Evolutionary conservation across 768 basidiomycete species (phyloP), one percentile per base, ranked within the genome.

Genomic region (Panus rudis): DNA sequence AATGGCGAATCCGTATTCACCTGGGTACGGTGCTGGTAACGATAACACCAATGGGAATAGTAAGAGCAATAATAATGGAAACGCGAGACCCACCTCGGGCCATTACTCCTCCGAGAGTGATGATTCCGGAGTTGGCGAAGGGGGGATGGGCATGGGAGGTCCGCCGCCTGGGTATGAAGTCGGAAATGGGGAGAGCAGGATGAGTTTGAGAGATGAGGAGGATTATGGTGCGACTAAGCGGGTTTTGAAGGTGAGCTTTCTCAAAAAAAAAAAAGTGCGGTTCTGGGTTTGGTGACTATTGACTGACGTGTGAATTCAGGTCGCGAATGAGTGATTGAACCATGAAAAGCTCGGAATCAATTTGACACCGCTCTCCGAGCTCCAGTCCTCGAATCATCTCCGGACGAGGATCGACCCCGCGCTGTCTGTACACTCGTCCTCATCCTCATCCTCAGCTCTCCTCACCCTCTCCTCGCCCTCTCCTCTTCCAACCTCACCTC

Each of bases 161-260:
- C 19, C 24, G 17, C 27, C 22, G 20, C 35, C 33, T 6, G 33
- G 16, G 40, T 51, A 55, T 26, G 32, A 22, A 13, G 19, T 52
- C 22, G 56, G 43, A n/a, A 52, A 52, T 20, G 52, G 57, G 5
- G 58, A 61, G 4, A 44, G 46, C 27, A 48, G 56, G 14, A 37
- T 39, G 49, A 63, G 61, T 43, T 28, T 63, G 22, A 46, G 57
- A 14, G 63, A 65, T 21, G 61, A 63, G 10, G 62, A 63, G 34
- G 64, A 65, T 28, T 62, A 65, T 44, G 59, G 49, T 13, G 54
- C 56, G 4, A 55, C 55, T 13, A 39, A 52, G 23, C 48, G 63
- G 28, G 62, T 64, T 37, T 41, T 64, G 43, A 58, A 60, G 53
- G 62, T 63, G 32, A 25, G 54, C 47, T 25, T 35, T 14, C 33